These are phyloP conservation scores for Trebouxia gelatinosa DNA, from an alignment of 163 green algal species.

Conservation along the genomic window DNA sequence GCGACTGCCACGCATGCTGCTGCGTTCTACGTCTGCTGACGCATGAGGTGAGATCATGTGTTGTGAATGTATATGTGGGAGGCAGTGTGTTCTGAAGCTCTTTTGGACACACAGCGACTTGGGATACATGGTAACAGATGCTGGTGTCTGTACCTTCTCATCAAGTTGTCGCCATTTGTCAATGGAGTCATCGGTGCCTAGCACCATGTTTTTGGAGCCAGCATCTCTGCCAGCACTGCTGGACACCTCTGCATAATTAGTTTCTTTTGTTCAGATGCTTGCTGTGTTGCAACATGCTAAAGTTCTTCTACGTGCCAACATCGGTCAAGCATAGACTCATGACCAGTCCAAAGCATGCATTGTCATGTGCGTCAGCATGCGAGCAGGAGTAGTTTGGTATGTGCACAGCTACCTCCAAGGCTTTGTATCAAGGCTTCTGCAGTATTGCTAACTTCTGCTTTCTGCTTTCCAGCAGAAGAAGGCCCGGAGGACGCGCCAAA, in stretches of 20 bases:
- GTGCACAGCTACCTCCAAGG: constrained; percentile 16
- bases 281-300: too few relatives aligned
- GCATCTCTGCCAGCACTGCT: background rate
- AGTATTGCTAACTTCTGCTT: constrained; percentile 9
- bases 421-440: constrained; percentile 9
- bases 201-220: background rate
- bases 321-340: background rate
- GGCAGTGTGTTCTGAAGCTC: too few relatives aligned
- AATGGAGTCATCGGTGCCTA: constrained; percentile 4
- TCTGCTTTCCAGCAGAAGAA: too few relatives aligned
- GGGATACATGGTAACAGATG: too few relatives aligned
- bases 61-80: too few relatives aligned
- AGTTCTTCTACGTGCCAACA: background rate
- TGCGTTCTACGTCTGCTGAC: too few relatives aligned
- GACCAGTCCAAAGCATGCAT: background rate
- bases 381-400: too few relatives aligned
- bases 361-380: background rate
- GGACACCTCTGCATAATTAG: constrained; percentile 11
- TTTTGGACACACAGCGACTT: too few relatives aligned
- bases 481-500: too few relatives aligned
- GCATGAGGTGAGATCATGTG: too few relatives aligned
- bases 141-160: constrained; percentile 23
- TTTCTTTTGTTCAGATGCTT: too few relatives aligned
- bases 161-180: constrained; percentile 26
- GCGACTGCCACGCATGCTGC: too few relatives aligned